Conservation (phyloP, 176 grass and related monocot species). For the Ensete glaucum region DNA sequence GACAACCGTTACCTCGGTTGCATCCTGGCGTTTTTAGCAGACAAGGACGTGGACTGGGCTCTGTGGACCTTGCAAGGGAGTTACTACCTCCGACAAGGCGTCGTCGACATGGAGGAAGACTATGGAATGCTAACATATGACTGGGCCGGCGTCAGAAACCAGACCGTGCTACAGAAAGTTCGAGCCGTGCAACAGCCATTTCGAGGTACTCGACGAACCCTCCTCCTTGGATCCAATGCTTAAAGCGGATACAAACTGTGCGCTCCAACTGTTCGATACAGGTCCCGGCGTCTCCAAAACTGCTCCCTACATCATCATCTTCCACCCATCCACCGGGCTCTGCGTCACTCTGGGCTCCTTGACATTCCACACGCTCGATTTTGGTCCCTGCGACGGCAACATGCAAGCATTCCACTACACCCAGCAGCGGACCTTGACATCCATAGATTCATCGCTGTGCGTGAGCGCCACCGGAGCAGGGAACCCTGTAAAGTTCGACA, state of each 20-base stretch:
- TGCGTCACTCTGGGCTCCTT: slow-evolving; percentile 29
- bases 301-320: slow-evolving; percentile 39
- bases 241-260: background rate
- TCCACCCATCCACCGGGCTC: slow-evolving; percentile 59
- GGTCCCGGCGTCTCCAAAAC: slow-evolving; percentile 39
- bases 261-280: background rate
- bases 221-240: background rate
- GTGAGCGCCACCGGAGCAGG: background rate
- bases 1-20: slow-evolving; percentile 80
- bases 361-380: slow-evolving; percentile 9
- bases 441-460: background rate
- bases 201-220: slow-evolving; percentile 18
- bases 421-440: background rate
- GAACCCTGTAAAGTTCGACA: background rate
- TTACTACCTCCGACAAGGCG: slow-evolving; percentile 72
- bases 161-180: slow-evolving; percentile 34
- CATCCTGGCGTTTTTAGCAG: slow-evolving; percentile 39
- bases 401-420: background rate
- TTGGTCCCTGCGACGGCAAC: slow-evolving; percentile 35
- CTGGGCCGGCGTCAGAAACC: slow-evolving; percentile 40
- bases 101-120: slow-evolving; percentile 38
- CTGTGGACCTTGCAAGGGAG: slow-evolving; percentile 81
- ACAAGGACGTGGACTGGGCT: slow-evolving; percentile 81
- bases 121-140: slow-evolving; percentile 55
- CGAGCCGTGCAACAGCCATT: slow-evolving; percentile 61